These are phyloP conservation scores for Flaveria robusta DNA, from an alignment of 129 eudicot species.

Conservation along the genomic window DNA sequence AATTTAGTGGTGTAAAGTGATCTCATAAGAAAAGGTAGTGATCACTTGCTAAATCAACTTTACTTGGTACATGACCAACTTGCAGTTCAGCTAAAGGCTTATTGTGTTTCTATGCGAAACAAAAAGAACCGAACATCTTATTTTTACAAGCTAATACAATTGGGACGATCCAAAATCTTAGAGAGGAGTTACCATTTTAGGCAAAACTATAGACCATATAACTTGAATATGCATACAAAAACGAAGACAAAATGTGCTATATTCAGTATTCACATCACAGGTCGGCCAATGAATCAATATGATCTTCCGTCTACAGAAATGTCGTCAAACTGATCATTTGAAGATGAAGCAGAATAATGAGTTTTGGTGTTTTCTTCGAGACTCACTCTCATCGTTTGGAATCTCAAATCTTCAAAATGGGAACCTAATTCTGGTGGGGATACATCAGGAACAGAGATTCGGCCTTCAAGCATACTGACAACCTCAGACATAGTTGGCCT, in stretches of 20 bases:
- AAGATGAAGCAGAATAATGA: conserved; percentile 37
- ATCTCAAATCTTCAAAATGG: conserved; percentile 59
- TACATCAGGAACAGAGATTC: conserved; percentile 46
- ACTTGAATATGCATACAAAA: background rate
- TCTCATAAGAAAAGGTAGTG: background rate
- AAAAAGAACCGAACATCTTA: background rate
- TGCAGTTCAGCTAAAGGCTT: background rate
- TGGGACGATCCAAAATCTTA: background rate
- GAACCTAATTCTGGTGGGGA: conserved; percentile 35
- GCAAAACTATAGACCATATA: background rate
- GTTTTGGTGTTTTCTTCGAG: conserved; percentile 32
- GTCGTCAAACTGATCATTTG: conserved; percentile 41
- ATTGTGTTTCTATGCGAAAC: background rate
- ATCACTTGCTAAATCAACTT: background rate
- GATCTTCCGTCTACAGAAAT: conserved; percentile 31
- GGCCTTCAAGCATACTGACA: conserved; percentile 67
- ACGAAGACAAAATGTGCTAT: background rate
- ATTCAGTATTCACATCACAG: background rate
- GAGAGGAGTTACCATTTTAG: background rate
- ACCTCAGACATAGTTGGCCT: conserved; percentile 85
- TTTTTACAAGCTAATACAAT: conserved; percentile 3
- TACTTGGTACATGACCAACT: background rate
- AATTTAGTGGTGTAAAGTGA: too few relatives aligned
- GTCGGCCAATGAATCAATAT: background rate
- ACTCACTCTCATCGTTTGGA: conserved; percentile 64